Conservation (phyloP, 192 early-diverging fungal genomes). For the Backusella mclennaniae region DNA sequence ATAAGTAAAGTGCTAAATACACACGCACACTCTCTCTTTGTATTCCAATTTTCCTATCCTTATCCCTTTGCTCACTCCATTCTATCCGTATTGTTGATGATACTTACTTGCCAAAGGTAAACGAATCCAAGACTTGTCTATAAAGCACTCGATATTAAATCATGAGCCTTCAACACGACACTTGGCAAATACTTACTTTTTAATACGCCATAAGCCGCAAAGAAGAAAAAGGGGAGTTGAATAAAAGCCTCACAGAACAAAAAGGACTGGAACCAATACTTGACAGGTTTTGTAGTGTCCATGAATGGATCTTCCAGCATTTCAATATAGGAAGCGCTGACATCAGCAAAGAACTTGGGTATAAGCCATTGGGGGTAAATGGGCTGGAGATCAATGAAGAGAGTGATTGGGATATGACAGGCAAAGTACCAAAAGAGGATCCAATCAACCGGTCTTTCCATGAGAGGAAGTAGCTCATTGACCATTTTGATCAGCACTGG, state of each 20-base stretch:
- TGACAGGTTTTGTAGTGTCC: slow-evolving; percentile 31
- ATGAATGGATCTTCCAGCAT: slow-evolving; percentile 65
- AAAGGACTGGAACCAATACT: slow-evolving; percentile 64
- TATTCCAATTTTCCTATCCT: background rate
- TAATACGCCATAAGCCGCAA: slow-evolving; percentile 56
- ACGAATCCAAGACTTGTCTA: slow-evolving; percentile 10
- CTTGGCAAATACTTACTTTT: slow-evolving; percentile 32
- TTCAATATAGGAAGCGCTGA: slow-evolving; percentile 47
- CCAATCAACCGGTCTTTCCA: slow-evolving; percentile 7
- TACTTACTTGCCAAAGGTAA: slow-evolving; percentile 20
- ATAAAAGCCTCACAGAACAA: slow-evolving; percentile 57
- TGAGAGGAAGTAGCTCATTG: background rate
- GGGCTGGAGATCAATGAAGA: slow-evolving; percentile 57
- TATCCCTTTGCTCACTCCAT: background rate
- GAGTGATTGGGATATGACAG: slow-evolving; percentile 70
- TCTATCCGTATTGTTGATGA: background rate
- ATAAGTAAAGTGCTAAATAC: background rate
- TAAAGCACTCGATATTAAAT: background rate
- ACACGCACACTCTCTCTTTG: background rate
- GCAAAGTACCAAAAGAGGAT: slow-evolving; percentile 58
- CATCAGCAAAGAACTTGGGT: slow-evolving; percentile 30
- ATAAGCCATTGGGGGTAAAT: slow-evolving; percentile 42
- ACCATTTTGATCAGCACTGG: background rate
- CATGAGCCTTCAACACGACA: background rate
- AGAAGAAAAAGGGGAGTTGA: slow-evolving; percentile 73